Base-by-base conservation (phyloP, 371 early-diverging fungal species). In the Gilbertella persicaria region DNA sequence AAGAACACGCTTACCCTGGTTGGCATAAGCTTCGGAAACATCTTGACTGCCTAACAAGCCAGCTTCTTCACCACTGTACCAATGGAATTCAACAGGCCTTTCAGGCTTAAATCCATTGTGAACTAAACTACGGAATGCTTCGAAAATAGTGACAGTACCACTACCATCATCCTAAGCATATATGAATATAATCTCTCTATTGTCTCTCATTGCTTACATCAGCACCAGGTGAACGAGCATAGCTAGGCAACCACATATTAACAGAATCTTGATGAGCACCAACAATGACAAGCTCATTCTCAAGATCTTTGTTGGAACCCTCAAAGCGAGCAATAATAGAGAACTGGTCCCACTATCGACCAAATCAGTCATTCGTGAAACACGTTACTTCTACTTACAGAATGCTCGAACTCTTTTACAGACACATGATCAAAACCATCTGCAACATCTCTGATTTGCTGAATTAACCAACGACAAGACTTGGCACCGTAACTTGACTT, bases 31-130 rank as follows among this genome's bases (percentile, higher is more conserved):
- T 23, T 75, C 60, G 12, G 92, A 91, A 12, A 97, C 84, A 41
- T 73, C 91, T 71, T 95, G 93, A 19, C 91, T 91, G n/a, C 98
- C 98, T 53, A 92, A 69, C 9, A 96, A 80, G 19, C 94, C 94
- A 39, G 74, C 91, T 65, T 94, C 94, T 70, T 92, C 94, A 44
- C 82, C 94, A 51, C 92, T 87, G 58, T 93, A 96, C 92, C 93
- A 98, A 70, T 96, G 97, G 81, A 96, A 95, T 65, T 96, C 97
- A 29, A 98, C 88, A 14, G 95, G 83, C 47, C 90, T 77, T 36
- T 77, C 64, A 14, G 95, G 96, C 20, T 69, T 73, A 68, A 94
- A 92, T 0, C 82, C 85, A 39, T 73, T 79, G 7, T 71, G 53
- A 25, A 94, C 75, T 2, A 95, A 65, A 29, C 67, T 79, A 25